Conservation (phyloP, 176 grass and related monocot species). For the Eragrostis curvula region DNA sequence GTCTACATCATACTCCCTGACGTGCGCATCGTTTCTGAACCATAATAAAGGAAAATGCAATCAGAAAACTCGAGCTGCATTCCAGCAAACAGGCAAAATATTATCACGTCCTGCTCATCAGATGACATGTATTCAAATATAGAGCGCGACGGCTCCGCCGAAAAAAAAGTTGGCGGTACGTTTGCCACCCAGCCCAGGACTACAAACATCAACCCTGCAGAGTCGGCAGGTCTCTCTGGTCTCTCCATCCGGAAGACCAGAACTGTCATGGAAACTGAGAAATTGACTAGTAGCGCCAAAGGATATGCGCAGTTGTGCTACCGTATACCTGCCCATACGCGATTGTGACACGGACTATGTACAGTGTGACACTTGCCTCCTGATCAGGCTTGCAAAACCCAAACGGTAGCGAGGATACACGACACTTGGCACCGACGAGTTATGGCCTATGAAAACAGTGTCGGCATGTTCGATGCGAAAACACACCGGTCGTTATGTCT, state of each 20-base stretch:
- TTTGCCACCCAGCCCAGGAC: neutral
- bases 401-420: neutral
- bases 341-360: conserved; percentile 3
- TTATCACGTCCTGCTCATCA: neutral
- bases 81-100: neutral
- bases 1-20: neutral
- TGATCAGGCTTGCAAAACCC: neutral
- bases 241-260: too few species aligned
- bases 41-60: neutral
- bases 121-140: neutral
- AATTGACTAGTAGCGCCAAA: neutral
- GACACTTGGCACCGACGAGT: neutral
- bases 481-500: neutral
- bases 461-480: neutral
- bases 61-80: neutral
- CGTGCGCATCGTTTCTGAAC: neutral
- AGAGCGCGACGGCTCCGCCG: neutral
- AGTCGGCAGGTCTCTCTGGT: conserved; percentile 37
- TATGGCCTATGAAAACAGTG: neutral
- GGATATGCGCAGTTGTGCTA: neutral
- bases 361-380: conserved; percentile 27
- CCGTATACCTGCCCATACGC: conserved; percentile 15
- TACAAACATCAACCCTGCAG: neutral
- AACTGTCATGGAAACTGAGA: neutral
- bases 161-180: neutral